A percentile compares a stretch with the other conserved stretches of the same genome.
Evolutionary conservation across 345 rosid species (phyloP).

Genomic region (Garcia nutans): DNA sequence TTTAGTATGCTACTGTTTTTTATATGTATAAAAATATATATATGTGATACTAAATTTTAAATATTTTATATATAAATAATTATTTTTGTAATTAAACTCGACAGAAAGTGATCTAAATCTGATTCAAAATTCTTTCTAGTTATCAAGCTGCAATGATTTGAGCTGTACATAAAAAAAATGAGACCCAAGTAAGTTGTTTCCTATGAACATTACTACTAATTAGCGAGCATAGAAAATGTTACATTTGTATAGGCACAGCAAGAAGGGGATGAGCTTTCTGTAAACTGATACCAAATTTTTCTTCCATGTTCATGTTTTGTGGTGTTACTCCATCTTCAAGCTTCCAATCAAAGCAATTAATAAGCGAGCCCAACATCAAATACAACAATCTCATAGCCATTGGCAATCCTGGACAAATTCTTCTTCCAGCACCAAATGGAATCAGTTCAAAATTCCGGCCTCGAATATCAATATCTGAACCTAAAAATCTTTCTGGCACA

Average conservation of each 20-base stretch:
- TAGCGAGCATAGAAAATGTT: too few species aligned
- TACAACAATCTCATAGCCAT: constrained; percentile 12
- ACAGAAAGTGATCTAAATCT: too few species aligned
- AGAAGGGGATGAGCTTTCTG: constrained; percentile 1
- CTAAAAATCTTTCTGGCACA: constrained; percentile 10
- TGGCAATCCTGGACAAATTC: constrained; percentile 19
- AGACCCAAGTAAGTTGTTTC: too few species aligned
- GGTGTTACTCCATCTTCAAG: not conserved
- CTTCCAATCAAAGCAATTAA: constrained; percentile 13
- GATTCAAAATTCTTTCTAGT: too few species aligned
- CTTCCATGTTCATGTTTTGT: constrained; percentile 7
- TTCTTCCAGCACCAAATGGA: constrained; percentile 11
- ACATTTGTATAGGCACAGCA: not conserved
- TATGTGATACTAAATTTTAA: too few species aligned
- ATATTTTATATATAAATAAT: too few species aligned
- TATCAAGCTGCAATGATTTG: too few species aligned
- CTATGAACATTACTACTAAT: too few species aligned
- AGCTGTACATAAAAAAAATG: too few species aligned
- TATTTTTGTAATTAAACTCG: too few species aligned
- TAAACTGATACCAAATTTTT: constrained; percentile 5
- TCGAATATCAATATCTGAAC: not conserved
- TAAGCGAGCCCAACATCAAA: not conserved
- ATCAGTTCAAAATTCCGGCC: constrained; percentile 6
- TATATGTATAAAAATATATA: too few species aligned
- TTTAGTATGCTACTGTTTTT: too few species aligned